Percentiles rank a stretch among this genome's conserved stretches.
Evolutionary conservation across 192 early-diverging fungal genomes (phyloP).

Genomic region (Funneliformis geosporum): DNA sequence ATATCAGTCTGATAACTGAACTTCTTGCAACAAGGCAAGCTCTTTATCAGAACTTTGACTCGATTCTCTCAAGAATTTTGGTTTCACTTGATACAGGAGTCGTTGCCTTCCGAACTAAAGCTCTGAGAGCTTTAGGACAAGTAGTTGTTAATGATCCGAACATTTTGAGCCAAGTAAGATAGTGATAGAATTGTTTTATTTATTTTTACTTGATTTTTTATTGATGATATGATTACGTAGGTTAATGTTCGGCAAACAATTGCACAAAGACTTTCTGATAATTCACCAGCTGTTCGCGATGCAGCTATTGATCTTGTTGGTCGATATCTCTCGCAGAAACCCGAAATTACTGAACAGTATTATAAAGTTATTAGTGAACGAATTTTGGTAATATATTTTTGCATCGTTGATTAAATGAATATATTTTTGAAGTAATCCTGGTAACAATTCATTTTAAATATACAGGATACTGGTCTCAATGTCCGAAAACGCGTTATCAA

Average conservation of each 20-base stretch:
- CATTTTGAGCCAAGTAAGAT: conserved; percentile 58
- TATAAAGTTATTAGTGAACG: conserved; percentile 80
- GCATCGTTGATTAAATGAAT: background rate
- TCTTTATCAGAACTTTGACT: conserved; percentile 70
- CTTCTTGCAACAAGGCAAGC: conserved; percentile 53
- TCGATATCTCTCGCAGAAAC: conserved; percentile 70
- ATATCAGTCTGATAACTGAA: conserved; percentile 42
- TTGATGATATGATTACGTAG: conserved; percentile 22
- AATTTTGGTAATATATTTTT: conserved; percentile 59
- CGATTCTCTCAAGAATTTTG: conserved; percentile 66
- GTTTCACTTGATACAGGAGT: conserved; percentile 62
- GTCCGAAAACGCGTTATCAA: conserved; percentile 88
- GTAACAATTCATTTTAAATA: background rate
- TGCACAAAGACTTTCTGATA: conserved; percentile 75
- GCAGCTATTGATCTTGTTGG: conserved; percentile 88
- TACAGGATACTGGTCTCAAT: conserved; percentile 81
- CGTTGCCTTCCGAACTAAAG: conserved; percentile 73
- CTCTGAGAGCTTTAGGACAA: conserved; percentile 76
- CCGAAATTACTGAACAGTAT: conserved; percentile 68
- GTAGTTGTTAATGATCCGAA: conserved; percentile 68
- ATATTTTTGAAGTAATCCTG: background rate
- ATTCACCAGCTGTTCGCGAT: conserved; percentile 84
- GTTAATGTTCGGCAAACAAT: conserved; percentile 69
- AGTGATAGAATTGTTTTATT: background rate
- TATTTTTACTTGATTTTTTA: background rate